phyloP scores from a whole-genome alignment of 225 moss, liverwort and hornwort species.

The Straminergon stramineum region DNA sequence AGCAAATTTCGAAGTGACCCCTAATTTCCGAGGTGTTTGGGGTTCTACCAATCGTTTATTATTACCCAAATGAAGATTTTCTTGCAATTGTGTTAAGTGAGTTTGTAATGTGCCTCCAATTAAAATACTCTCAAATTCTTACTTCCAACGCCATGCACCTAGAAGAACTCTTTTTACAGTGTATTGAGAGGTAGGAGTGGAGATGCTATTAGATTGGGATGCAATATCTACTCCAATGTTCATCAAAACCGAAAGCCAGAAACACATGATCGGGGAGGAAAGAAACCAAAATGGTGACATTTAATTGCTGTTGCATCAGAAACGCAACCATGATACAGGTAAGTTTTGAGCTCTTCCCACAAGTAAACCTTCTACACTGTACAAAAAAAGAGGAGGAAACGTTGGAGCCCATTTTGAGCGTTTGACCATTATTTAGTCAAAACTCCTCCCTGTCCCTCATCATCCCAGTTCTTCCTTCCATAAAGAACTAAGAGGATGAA shows the following conservation, averaged over 20 bases:
- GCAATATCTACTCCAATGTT: neutral
- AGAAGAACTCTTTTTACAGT: neutral
- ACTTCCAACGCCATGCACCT: neutral
- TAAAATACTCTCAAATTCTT: neutral
- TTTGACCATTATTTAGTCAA: neutral
- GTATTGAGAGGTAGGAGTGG: neutral
- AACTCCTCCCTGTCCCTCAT: neutral
- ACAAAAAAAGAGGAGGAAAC: neutral
- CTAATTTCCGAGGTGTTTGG: neutral
- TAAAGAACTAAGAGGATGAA: neutral
- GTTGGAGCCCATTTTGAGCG: neutral
- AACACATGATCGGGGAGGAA: neutral
- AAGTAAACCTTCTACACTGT: neutral
- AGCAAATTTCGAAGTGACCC: neutral
- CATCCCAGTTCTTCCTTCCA: neutral
- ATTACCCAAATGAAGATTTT: too few relatives aligned
- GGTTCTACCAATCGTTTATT: neutral
- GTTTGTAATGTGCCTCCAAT: neutral
- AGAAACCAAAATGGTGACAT: neutral
- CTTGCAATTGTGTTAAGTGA: too few relatives aligned
- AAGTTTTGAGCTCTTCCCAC: neutral
- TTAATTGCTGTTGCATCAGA: neutral
- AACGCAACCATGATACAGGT: conserved; percentile 9
- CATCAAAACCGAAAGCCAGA: neutral
- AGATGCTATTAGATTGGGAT: neutral